Evolutionary conservation across 139 green algal genomes (phyloP).

Genomic region (Desmodesmus armatus): DNA sequence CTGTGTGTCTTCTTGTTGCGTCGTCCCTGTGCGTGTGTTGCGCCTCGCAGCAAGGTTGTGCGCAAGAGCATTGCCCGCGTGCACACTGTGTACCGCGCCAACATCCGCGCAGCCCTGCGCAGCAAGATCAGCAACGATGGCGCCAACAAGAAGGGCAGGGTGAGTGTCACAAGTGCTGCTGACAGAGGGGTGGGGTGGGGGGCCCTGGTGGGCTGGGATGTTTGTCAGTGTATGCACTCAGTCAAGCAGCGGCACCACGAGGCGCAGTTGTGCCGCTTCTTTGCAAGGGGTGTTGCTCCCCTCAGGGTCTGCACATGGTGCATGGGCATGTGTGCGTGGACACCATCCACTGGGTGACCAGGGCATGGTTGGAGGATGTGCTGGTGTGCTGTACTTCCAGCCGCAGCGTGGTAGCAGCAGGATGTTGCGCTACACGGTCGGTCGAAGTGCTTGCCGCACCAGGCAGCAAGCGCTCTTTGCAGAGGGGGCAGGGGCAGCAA

Average conservation of each 20-base stretch:
- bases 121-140: constrained; percentile 73
- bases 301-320: too few species aligned
- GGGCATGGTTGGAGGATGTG: too few species aligned
- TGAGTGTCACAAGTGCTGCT: constrained; percentile 40
- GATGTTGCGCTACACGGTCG: too few species aligned
- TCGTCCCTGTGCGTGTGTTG: neutral
- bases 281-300: too few species aligned
- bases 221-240: neutral
- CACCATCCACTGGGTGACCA: too few species aligned
- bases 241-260: neutral
- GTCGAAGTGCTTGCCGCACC: too few species aligned
- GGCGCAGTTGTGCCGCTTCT: neutral
- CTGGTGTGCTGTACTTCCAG: too few species aligned
- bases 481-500: too few species aligned
- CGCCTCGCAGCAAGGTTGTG: constrained; percentile 90
- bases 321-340: too few species aligned
- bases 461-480: too few species aligned
- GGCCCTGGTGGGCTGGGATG: neutral
- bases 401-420: too few species aligned
- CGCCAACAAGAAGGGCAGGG: constrained; percentile 87
- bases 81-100: constrained; percentile 95
- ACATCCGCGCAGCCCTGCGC: constrained; percentile 85
- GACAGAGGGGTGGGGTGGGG: neutral
- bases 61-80: constrained; percentile 96
- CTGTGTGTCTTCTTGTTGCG: too few species aligned